A percentile compares a stretch with the other conserved stretches of the same genome.
These are phyloP conservation scores for Phytophthora niederhauseri DNA, from an alignment of 352 stramenopile genomes.

Conservation along the genomic window DNA sequence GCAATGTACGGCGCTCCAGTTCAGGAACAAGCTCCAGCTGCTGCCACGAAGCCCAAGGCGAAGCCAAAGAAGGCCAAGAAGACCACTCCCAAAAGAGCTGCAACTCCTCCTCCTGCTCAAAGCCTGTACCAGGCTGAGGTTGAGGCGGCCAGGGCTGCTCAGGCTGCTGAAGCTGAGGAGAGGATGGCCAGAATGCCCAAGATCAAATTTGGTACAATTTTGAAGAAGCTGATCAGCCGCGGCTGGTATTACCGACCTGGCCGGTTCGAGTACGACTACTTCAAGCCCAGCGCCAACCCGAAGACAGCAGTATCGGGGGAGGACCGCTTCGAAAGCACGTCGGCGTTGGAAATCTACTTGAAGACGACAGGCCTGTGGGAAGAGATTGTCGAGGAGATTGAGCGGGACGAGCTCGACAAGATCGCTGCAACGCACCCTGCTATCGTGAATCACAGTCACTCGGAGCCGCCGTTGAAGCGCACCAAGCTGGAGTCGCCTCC, in stretches of 20 bases:
- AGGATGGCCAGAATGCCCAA: constrained; percentile 30
- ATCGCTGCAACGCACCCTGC: constrained; percentile 1
- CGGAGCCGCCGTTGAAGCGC: constrained; percentile 30
- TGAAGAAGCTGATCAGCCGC: constrained; percentile 54
- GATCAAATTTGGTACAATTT: constrained; percentile 64
- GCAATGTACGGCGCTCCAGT: constrained; percentile 18
- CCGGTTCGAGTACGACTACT: constrained; percentile 88
- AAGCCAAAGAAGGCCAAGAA: constrained; percentile 32
- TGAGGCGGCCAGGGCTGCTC: constrained; percentile 17
- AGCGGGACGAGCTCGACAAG: constrained; percentile 26
- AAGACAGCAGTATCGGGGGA: constrained; percentile 60
- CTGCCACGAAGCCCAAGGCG: constrained; percentile 26
- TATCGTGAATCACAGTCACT: neutral
- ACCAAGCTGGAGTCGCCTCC: constrained; percentile 34
- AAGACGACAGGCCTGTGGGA: constrained; percentile 70
- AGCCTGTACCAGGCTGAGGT: constrained; percentile 34
- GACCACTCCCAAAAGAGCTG: constrained; percentile 28
- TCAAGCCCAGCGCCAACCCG: constrained; percentile 62
- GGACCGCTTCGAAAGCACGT: constrained; percentile 79
- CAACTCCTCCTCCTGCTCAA: constrained; percentile 7
- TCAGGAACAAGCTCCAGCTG: constrained; percentile 2
- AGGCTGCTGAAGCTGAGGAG: neutral
- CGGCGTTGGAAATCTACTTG: constrained; percentile 70
- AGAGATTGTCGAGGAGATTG: constrained; percentile 47
- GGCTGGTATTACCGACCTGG: constrained; percentile 77